Evolutionary conservation across 1,139 yeast genomes (phyloP).

Genomic region (Geotrichum europaeum): DNA sequence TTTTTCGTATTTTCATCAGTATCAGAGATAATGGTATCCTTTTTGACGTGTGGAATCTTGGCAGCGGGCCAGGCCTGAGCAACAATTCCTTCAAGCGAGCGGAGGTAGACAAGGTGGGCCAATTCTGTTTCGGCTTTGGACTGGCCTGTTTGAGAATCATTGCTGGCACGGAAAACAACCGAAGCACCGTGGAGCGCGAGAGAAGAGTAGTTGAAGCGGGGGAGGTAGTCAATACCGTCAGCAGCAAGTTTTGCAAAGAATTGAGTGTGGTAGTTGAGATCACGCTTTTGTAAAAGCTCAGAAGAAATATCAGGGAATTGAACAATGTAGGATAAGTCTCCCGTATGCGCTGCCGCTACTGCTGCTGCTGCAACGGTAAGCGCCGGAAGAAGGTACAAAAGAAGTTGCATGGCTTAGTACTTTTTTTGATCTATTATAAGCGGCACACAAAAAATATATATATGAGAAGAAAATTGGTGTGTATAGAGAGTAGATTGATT

Average conservation of each 20-base stretch:
- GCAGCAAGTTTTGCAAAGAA: background rate
- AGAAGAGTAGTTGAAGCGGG: conserved; percentile 7
- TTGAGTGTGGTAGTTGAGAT: background rate
- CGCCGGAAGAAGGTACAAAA: background rate
- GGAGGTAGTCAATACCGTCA: background rate
- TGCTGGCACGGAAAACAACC: background rate
- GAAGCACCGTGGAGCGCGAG: conserved; percentile 14
- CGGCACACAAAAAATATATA: too few relatives aligned
- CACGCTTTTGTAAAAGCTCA: background rate
- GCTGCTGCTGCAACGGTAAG: background rate
- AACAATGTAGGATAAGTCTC: background rate
- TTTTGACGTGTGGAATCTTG: background rate
- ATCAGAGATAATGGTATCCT: background rate
- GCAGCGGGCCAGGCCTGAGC: conserved; percentile 1
- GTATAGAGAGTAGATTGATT: too few relatives aligned
- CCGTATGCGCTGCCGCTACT: background rate
- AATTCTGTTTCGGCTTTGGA: background rate
- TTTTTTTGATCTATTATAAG: too few relatives aligned
- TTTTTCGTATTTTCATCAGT: background rate
- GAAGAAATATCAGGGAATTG: background rate
- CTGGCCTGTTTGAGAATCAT: background rate
- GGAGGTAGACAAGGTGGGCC: background rate
- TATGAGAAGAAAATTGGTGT: too few relatives aligned
- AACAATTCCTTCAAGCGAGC: background rate
- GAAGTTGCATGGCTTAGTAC: background rate